Percentiles rank a stretch among this genome's conserved stretches.
Evolutionary conservation across 1,284 basidiomycete species (phyloP).

Genomic region (Puccinia novopanici): DNA sequence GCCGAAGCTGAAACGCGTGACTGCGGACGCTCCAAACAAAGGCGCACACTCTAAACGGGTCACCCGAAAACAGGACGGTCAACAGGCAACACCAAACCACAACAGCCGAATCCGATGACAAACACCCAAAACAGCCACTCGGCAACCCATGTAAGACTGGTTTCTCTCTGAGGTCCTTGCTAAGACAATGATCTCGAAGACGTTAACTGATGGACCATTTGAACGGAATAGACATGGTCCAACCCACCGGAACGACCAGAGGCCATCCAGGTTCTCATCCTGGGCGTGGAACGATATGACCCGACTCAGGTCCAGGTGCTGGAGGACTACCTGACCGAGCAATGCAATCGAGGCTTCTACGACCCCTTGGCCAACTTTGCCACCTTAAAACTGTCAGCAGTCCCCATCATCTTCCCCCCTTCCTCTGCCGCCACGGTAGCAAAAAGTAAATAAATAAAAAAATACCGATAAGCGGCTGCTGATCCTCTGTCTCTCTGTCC

Average conservation of each 20-base stretch:
- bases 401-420: not conserved
- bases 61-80: too few species aligned
- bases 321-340: slow-evolving; percentile 42
- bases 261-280: slow-evolving; percentile 28
- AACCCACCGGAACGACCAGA: slow-evolving; percentile 37
- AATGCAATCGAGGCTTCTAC: slow-evolving; percentile 31
- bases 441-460: not conserved
- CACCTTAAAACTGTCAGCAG: slow-evolving; percentile 40
- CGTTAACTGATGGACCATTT: not conserved
- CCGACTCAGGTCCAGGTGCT: slow-evolving; percentile 46
- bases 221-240: slow-evolving; percentile 44
- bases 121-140: too few species aligned
- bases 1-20: not conserved
- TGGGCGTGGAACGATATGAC: slow-evolving; percentile 47
- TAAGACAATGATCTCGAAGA: not conserved
- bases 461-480: not conserved
- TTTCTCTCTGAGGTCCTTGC: too few species aligned
- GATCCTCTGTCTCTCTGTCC: not conserved
- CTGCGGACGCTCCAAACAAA: not conserved
- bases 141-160: not conserved
- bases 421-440: not conserved
- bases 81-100: not conserved
- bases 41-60: not conserved
- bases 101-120: not conserved
- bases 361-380: slow-evolving; percentile 47